Evolutionary conservation across 345 rosid genomes (phyloP).

Genomic region (Atalantia buxifolia): DNA sequence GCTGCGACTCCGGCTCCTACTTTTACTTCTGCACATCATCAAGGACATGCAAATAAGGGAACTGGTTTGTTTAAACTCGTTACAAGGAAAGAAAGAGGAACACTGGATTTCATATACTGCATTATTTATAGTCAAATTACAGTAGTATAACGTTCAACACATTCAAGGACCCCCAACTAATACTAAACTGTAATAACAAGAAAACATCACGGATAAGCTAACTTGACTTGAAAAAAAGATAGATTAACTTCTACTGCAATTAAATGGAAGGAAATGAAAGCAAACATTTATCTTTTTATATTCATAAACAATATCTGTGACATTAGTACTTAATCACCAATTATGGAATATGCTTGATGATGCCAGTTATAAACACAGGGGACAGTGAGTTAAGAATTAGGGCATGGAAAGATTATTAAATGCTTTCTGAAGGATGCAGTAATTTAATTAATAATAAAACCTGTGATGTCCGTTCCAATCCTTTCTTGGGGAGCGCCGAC

Average conservation of each 20-base stretch:
- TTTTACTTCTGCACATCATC: conserved; percentile 22
- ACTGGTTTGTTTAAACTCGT: background rate
- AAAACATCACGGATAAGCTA: background rate
- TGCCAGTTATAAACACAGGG: background rate
- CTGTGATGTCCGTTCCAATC: conserved; percentile 55
- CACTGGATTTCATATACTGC: background rate
- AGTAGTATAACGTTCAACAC: background rate
- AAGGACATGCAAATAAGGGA: background rate
- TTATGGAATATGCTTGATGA: background rate
- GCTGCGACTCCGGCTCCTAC: conserved; percentile 41
- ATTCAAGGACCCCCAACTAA: background rate
- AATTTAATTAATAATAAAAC: conserved; percentile 26
- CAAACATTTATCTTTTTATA: background rate
- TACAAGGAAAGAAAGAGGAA: background rate
- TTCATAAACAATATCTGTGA: background rate
- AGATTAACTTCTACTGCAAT: background rate
- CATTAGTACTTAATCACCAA: background rate
- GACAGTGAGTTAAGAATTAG: background rate
- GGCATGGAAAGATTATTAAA: background rate
- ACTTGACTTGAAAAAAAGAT: background rate
- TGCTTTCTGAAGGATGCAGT: background rate
- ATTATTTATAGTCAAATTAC: background rate
- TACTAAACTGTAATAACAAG: background rate
- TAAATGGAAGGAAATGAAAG: background rate
- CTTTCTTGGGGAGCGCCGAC: conserved; percentile 53